phyloP scores from a whole-genome alignment of 192 early-diverging fungal genomes.

The Rhizophagus sp. region DNA sequence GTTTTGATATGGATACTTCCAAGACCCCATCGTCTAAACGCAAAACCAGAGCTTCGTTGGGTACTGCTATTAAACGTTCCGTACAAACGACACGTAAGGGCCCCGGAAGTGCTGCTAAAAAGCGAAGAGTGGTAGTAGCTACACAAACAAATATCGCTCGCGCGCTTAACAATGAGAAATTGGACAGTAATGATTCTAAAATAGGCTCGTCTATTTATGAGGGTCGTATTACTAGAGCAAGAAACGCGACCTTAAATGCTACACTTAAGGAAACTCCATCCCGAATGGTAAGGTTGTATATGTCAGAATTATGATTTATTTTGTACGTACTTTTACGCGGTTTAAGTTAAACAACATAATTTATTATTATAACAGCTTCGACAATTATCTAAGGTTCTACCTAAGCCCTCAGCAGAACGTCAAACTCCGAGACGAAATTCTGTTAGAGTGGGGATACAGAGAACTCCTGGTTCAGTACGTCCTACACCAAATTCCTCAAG shows the following conservation, averaged over 20 bases:
- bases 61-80: not conserved
- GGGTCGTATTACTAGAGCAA: not conserved
- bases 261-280: slow-evolving; percentile 13
- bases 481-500: not conserved
- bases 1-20: not conserved
- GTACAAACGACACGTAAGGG: not conserved
- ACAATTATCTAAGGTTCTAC: not conserved
- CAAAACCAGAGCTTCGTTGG: not conserved
- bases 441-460: not conserved
- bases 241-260: not conserved
- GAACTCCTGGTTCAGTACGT: not conserved
- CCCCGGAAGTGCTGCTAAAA: slow-evolving; percentile 5
- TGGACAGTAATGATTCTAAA: not conserved
- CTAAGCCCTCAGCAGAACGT: not conserved
- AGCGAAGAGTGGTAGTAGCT: not conserved
- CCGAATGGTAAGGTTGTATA: slow-evolving; percentile 1
- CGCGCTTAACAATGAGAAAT: not conserved
- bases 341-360: not conserved
- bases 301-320: not conserved
- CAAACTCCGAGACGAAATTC: slow-evolving; percentile 1
- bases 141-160: not conserved
- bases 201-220: not conserved
- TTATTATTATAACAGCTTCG: not conserved
- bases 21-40: not conserved
- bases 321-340: not conserved